A percentile compares a stretch with the other conserved stretches of the same genome.
Conservation (phyloP, 139 green algal genomes). For the Ulvella scutata region DNA sequence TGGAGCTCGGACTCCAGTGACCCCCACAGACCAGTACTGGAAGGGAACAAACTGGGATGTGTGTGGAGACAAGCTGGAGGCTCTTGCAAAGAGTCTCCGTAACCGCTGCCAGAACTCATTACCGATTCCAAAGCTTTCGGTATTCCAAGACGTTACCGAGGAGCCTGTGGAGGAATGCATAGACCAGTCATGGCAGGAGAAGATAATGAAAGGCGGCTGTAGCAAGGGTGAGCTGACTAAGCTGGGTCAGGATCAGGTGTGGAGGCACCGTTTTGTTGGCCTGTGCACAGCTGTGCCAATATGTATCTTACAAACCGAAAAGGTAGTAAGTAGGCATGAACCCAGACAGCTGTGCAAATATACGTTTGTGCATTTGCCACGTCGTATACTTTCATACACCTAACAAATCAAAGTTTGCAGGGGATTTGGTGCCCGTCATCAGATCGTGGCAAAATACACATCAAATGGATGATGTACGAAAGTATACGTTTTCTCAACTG, state of each 20-base stretch:
- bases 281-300: no score
- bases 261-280: conserved; percentile 19
- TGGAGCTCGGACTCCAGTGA: conserved; percentile 30
- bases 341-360: no score
- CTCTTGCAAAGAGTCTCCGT: no score
- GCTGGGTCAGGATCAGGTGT: conserved; percentile 27
- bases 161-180: not conserved
- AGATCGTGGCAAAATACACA: no score
- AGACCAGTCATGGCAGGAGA: conserved; percentile 6
- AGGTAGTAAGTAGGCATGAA: no score
- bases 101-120: not conserved
- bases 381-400: no score
- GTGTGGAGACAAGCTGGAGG: conserved; percentile 14
- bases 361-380: no score
- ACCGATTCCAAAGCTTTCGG: not conserved
- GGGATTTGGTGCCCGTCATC: no score
- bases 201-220: conserved; percentile 24
- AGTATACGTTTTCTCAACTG: no score
- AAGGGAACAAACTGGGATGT: conserved; percentile 1
- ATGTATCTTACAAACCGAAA: no score
- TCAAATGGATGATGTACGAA: no score
- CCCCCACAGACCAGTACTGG: conserved; percentile 25
- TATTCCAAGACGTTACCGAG: not conserved
- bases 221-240: conserved; percentile 35
- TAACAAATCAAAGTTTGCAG: no score